Evolutionary conservation across 2,329 filamentous ascomycete species (phyloP), one percentile per base, ranked within the genome.

Genomic region (Xylaria digitata): DNA sequence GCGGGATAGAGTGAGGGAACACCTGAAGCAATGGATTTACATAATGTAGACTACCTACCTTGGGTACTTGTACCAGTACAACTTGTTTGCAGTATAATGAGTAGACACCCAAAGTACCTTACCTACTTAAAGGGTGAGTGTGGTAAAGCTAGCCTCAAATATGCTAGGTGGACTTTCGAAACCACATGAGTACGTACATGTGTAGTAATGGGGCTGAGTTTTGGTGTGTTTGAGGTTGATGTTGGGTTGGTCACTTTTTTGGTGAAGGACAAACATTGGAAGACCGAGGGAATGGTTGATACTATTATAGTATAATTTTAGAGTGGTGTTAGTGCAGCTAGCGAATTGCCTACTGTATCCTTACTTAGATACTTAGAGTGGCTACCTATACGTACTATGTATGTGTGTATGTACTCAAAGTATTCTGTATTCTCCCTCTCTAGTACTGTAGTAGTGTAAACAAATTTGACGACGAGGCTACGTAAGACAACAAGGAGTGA

Each of bases 141-240:
- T 40, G 50, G 23, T 26, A 55, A 9, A 23, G 34, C 52, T 43
- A 55, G 26, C 34, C 37, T 43, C 21, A 43, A 26, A 43, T 43
- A 55, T 55, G 21, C 53, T 55, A 55, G 53, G 37, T 43, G 37
- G 15, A 19, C 37, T 43, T 55, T 55, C 8, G 21, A 43, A 42
- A 43, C 53, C 53, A 43, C 37, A 43, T 55, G 37, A 32, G 34
- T 37, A 23, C 23, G 11, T 46, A 21, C 26, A 26, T 26, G 26
- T 26, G 26, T 26, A 37, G 34, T 37, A 13, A 40, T 40, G 37
- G 37, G 53, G 37, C 52, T 54, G 52, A 42, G 11, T 54, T 42
- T 34, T 6, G 19, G 6, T 46, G 6, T 4, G 53, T 43, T 55
- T 26, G 53, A n/a, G 9, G 37, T 40, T 40, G 37, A 40, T 15